These are phyloP conservation scores for Lachancea mirantina DNA, from an alignment of 805 yeast species.

Conservation along the genomic window DNA sequence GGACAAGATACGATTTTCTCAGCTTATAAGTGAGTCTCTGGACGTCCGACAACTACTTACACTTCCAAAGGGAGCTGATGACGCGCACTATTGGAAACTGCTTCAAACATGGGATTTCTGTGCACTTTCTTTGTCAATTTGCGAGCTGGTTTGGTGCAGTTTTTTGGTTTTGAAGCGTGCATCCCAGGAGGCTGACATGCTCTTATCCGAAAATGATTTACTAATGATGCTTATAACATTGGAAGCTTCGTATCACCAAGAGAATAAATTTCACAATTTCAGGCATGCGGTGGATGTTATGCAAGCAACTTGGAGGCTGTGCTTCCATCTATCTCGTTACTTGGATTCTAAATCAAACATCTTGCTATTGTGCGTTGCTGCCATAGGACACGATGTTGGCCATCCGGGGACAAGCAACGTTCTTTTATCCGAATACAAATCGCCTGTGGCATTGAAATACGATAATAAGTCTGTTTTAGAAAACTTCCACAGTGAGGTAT, in stretches of 20 bases:
- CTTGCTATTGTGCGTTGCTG: slow-evolving; percentile 63
- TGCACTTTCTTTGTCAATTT: slow-evolving; percentile 21
- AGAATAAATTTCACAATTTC: slow-evolving; percentile 91
- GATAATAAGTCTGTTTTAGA: slow-evolving; percentile 69
- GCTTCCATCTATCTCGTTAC: slow-evolving; percentile 14
- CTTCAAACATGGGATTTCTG: slow-evolving; percentile 27
- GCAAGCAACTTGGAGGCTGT: slow-evolving; percentile 75
- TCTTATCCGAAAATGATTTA: slow-evolving; percentile 39
- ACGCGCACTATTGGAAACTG: slow-evolving; percentile 13
- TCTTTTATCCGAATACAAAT: slow-evolving; percentile 48
- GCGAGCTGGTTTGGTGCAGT: slow-evolving; percentile 25
- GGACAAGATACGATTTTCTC: slow-evolving; percentile 1
- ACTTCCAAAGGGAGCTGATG: slow-evolving; percentile 8
- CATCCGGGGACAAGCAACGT: slow-evolving; percentile 94
- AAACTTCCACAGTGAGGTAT: slow-evolving; percentile 68
- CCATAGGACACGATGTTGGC: slow-evolving; percentile 91
- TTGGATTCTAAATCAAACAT: slow-evolving; percentile 36
- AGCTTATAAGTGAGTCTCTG: slow-evolving; percentile 2
- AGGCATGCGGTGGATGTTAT: slow-evolving; percentile 93
- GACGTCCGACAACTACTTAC: slow-evolving; percentile 4
- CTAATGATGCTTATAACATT: slow-evolving; percentile 56
- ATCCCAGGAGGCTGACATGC: slow-evolving; percentile 12
- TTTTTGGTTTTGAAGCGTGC: slow-evolving; percentile 19
- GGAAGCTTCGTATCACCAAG: slow-evolving; percentile 72
- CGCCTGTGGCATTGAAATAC: slow-evolving; percentile 60